These are phyloP conservation scores for Cryptosporidium ubiquitum DNA, from an alignment of 169 alveolate species.

Conservation along the genomic window DNA sequence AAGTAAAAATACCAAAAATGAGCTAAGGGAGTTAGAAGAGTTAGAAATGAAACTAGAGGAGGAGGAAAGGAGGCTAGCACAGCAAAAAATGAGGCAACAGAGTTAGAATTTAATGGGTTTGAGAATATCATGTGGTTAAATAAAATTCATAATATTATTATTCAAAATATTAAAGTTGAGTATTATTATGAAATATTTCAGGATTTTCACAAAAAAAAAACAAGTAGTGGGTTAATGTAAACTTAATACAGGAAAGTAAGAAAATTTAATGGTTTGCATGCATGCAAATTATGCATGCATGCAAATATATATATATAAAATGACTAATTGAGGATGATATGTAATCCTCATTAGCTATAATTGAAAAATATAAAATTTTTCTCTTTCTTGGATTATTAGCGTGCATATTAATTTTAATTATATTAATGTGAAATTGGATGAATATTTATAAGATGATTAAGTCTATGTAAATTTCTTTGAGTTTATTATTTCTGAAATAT, in stretches of 20 bases:
- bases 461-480: not conserved
- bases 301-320: not conserved
- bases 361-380: not conserved
- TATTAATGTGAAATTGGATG: not conserved
- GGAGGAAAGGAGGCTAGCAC: not conserved
- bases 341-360: not conserved
- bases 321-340: not conserved
- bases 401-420: not conserved
- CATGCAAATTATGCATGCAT: not conserved
- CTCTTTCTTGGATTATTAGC: not conserved
- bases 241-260: not conserved
- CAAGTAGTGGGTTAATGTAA: not conserved
- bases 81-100: not conserved
- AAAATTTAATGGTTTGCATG: not conserved
- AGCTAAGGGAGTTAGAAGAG: not conserved
- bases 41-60: conserved; percentile 1
- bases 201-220: not conserved
- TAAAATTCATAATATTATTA: not conserved
- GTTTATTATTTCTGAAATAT: not conserved
- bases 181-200: not conserved
- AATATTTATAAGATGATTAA: not conserved
- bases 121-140: not conserved
- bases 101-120: not conserved
- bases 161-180: not conserved
- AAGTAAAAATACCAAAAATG: not conserved